Evolutionary conservation across 208 protist genomes (phyloP), one percentile per base, ranked within the genome.

Genomic region (Herpetomonas tarakana): DNA sequence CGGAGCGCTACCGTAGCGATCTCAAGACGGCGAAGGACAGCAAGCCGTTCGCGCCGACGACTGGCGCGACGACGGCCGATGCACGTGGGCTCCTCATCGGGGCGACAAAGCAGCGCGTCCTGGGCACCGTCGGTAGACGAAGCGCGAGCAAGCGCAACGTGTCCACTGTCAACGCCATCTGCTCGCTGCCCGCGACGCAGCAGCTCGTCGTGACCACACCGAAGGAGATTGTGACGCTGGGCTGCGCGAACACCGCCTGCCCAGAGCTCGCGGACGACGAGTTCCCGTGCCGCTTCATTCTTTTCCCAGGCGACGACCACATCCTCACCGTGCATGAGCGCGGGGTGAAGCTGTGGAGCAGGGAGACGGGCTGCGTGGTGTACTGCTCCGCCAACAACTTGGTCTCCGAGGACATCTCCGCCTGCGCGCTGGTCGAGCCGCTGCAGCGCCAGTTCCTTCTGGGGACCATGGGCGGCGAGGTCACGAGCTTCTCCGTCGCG

Each of bases 321-420:
- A 2, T 83, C 2, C 19, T 86, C 3, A 86, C 79, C 1, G 55
- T 86, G 0, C 79, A 86, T 58, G 75, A 76, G 28, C 50, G 51
- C 22, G 52, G 57, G 29, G 71, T 61, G 11, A 82, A 83, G 60
- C 39, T 83, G 39, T 86, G 79, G 76, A 51, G 50, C 38, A 47
- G 57, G 22, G 14, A 50, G 18, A 78, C 56, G 14, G 79, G 79
- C n/a, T 58, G 71, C 25, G 51, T 80, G 35, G 19, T 76, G 2
- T 69, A 79, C 56, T 28, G 30, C 54, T 72, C 60, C 6, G 58
- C 26, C 24, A 60, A 65, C 25, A 52, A 71, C 26, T 55, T 81
- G 1, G 56, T 72, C 21, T 25, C 69, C 39, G 50, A 2, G 22
- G 79, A 86, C 44, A 60, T 86, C 19, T 71, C 72, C 3, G 39